These are phyloP conservation scores for Metarhizium humberi DNA, from an alignment of 2,329 filamentous ascomycete genomes.

Conservation along the genomic window DNA sequence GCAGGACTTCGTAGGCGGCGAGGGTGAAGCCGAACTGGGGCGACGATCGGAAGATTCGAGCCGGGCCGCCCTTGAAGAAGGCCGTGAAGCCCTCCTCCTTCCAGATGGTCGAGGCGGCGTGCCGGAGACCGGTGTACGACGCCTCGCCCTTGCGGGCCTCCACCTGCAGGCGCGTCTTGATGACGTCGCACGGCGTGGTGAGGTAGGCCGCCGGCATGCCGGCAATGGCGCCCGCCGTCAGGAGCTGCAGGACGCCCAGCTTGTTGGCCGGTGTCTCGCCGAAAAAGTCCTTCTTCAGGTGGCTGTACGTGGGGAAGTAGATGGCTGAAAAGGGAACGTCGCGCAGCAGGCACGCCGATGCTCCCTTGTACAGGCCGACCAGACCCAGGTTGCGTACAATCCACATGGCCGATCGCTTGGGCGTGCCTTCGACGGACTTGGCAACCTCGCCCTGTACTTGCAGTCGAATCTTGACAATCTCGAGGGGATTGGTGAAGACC, in stretches of 20 bases:
- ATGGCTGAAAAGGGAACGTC: slow-evolving; percentile 98
- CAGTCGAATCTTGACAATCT: slow-evolving; percentile 98
- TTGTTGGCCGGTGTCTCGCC: slow-evolving; percentile 82
- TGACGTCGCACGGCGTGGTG: slow-evolving; percentile 95
- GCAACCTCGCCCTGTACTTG: slow-evolving; percentile 95
- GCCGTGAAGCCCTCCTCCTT: slow-evolving; percentile 89
- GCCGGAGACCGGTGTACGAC: slow-evolving; percentile 75
- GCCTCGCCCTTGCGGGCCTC: slow-evolving; percentile 94
- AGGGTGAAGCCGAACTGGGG: slow-evolving; percentile 98
- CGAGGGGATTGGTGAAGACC: slow-evolving; percentile 95
- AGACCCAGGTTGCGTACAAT: slow-evolving; percentile 93
- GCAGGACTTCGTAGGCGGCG: slow-evolving; percentile 86
- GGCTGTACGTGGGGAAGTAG: slow-evolving; percentile 95
- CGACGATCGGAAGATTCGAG: slow-evolving; percentile 87
- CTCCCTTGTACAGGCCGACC: slow-evolving; percentile 92
- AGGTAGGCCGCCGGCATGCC: slow-evolving; percentile 90
- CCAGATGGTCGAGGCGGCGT: slow-evolving; percentile 75
- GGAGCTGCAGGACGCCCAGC: slow-evolving; percentile 80
- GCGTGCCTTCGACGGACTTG: slow-evolving; percentile 73
- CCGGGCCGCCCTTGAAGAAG: slow-evolving; percentile 97
- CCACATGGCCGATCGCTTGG: slow-evolving; percentile 92
- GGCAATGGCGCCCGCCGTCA: slow-evolving; percentile 89
- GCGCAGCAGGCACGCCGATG: slow-evolving; percentile 84
- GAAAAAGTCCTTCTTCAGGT: slow-evolving; percentile 86
- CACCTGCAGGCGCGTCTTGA: slow-evolving; percentile 97